Evolutionary conservation across 2,329 filamentous ascomycete species (phyloP), one percentile per base, ranked within the genome.

Genomic region (Exophiala bonariae): DNA sequence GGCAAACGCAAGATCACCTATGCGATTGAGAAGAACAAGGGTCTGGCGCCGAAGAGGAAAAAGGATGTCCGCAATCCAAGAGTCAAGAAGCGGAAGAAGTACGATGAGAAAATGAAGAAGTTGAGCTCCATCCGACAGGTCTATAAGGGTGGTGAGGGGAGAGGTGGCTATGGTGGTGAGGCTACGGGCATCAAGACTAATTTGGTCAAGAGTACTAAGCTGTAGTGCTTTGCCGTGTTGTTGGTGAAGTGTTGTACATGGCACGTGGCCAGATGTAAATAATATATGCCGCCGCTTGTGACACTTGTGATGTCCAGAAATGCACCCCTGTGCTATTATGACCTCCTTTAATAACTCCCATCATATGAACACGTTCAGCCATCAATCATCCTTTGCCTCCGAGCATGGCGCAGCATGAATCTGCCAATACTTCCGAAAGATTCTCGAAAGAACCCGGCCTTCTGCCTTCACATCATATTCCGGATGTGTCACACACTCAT

Each of bases 71-170:
- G 92, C 55, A 99, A 99, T 73, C 91, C 93, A 28, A 79, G 93
- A 67, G 92, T 97, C 57, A 99, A 97, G 86, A 97, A 96, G 86
- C 83, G 89, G 71, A 89, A 89, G 82, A 90, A 89, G 82, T 99
- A 83, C 68, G 90, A 95, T 65, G 86, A 90, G 69, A 96, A 95
- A 80, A 87, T 92, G 81, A 97, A 96, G 87, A 96, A 97, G 79
- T 72, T 97, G 64, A 83, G 82, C 62, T 92, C 86, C 65, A 88
- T 91, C 75, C 89, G 87, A 74, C 81, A 87, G 7, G 77, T 89
- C 11, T 97, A 91, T 74, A 89, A 90, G 70, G 89, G 89, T 58
- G 87, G 89, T 52, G 84, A 95, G 72, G 83, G 87, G 59, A 82
- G 81, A 63, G 87, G 89, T 62, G 87, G 90, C 44, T 99, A 99